Conservation (phyloP, 2,329 filamentous ascomycete species). For the Talaromyces sp. region DNA sequence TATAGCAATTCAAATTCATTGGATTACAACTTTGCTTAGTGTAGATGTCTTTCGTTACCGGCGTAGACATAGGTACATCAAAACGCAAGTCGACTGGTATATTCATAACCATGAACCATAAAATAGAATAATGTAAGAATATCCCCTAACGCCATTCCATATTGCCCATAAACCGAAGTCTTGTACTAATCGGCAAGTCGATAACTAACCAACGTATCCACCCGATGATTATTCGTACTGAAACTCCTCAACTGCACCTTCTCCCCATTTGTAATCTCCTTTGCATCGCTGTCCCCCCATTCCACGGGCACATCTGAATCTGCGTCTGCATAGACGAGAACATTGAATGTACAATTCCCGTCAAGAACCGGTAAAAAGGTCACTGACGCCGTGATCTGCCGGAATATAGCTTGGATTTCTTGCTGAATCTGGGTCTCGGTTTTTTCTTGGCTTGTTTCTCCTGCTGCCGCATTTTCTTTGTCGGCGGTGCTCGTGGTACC, state of each 20-base stretch:
- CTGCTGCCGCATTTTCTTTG: conserved; percentile 36
- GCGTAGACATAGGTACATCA: too few species aligned
- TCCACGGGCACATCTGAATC: conserved; percentile 95
- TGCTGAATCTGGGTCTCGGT: conserved; percentile 90
- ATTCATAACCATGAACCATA: too few species aligned
- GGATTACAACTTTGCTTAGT: too few species aligned
- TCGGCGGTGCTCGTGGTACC: conserved; percentile 41
- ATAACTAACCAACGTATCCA: conserved; percentile 95
- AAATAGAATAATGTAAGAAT: too few species aligned
- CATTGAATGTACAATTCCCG: conserved; percentile 97
- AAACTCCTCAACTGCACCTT: conserved; percentile 94
- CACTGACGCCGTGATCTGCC: conserved; percentile 95
- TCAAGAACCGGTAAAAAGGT: conserved; percentile 92
- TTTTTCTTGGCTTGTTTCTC: conserved; percentile 55
- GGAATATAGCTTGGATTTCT: conserved; percentile 94
- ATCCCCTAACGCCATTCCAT: neutral
- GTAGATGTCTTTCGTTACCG: too few species aligned
- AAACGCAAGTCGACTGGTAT: too few species aligned
- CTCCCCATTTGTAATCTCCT: conserved; percentile 91
- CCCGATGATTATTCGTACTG: conserved; percentile 87
- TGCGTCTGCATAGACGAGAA: conserved; percentile 93
- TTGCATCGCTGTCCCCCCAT: conserved; percentile 97
- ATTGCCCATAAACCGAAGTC: neutral
- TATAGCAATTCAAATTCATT: too few species aligned
- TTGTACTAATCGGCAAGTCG: conserved; percentile 48